A percentile compares a stretch with the other conserved stretches of the same genome.
These are phyloP conservation scores for Fusarium sp. DNA, from an alignment of 2,329 filamentous ascomycete genomes.

Conservation along the genomic window DNA sequence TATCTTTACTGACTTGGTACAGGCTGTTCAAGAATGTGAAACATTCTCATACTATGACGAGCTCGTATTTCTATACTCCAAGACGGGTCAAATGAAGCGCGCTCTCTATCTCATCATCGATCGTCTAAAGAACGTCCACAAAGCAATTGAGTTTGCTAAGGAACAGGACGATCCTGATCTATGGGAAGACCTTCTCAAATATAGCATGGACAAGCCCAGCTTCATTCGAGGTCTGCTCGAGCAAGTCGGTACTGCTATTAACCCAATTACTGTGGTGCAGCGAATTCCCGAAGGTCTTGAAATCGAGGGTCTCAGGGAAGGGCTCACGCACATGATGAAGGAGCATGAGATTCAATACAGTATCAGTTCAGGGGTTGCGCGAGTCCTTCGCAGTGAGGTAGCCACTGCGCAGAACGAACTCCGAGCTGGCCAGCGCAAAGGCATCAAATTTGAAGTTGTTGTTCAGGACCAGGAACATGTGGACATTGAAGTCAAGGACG, in stretches of 20 bases:
- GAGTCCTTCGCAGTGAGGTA: constrained; percentile 88
- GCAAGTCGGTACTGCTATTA: constrained; percentile 92
- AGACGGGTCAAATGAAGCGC: constrained; percentile 92
- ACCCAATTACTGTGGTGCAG: constrained; percentile 89
- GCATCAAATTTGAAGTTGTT: constrained; percentile 87
- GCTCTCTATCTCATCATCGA: constrained; percentile 95
- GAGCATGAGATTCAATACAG: constrained; percentile 96
- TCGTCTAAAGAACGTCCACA: constrained; percentile 88
- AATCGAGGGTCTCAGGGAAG: constrained; percentile 89
- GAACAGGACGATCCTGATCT: constrained; percentile 91
- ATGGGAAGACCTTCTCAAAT: constrained; percentile 94
- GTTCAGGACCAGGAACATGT: constrained; percentile 57
- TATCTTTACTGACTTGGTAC: constrained; percentile 28
- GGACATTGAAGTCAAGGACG: constrained; percentile 56
- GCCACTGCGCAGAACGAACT: constrained; percentile 83
- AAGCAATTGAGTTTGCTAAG: constrained; percentile 94
- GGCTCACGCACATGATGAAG: constrained; percentile 88
- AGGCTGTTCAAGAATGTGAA: constrained; percentile 83
- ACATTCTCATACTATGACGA: constrained; percentile 84
- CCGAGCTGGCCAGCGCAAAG: constrained; percentile 81
- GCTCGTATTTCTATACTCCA: constrained; percentile 94
- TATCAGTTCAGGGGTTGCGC: constrained; percentile 89
- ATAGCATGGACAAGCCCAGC: constrained; percentile 96
- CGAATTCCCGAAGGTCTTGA: constrained; percentile 94
- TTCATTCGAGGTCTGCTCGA: constrained; percentile 94